Conservation (phyloP, 1,284 basidiomycete genomes). For the Ustilago xerochloae region DNA sequence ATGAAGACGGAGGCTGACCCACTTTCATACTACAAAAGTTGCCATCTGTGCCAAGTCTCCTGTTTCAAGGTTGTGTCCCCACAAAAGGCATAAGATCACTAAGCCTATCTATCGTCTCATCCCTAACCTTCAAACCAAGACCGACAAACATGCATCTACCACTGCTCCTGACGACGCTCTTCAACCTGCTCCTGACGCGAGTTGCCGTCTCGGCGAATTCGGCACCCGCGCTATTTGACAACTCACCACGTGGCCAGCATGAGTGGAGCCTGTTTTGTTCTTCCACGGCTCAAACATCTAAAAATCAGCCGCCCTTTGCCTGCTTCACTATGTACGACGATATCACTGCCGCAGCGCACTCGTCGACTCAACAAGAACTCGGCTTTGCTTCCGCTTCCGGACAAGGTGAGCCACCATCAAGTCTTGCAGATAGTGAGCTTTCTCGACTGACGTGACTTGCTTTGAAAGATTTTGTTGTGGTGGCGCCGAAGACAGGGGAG, state of each 20-base stretch:
- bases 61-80: not conserved
- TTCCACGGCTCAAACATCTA: not conserved
- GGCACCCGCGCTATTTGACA: conserved; percentile 11
- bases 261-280: conserved; percentile 23
- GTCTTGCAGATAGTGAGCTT: not conserved
- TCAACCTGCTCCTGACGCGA: conserved; percentile 1
- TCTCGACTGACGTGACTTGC: not conserved
- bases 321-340: conserved; percentile 31
- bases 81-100: not conserved
- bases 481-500: conserved; percentile 4
- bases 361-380: conserved; percentile 5
- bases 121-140: not conserved
- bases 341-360: conserved; percentile 9
- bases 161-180: not conserved
- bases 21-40: too few species aligned
- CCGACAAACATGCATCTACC: not conserved
- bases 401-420: conserved; percentile 13
- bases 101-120: not conserved
- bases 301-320: conserved; percentile 7
- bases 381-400: conserved; percentile 27
- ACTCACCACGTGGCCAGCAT: conserved; percentile 11
- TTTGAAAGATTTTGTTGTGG: conserved; percentile 23
- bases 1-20: too few species aligned
- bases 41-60: too few species aligned
- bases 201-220: not conserved